Evolutionary conservation across 2,329 filamentous ascomycete species (phyloP), one percentile per base, ranked within the genome.

Genomic region (Penicillium polonicum): DNA sequence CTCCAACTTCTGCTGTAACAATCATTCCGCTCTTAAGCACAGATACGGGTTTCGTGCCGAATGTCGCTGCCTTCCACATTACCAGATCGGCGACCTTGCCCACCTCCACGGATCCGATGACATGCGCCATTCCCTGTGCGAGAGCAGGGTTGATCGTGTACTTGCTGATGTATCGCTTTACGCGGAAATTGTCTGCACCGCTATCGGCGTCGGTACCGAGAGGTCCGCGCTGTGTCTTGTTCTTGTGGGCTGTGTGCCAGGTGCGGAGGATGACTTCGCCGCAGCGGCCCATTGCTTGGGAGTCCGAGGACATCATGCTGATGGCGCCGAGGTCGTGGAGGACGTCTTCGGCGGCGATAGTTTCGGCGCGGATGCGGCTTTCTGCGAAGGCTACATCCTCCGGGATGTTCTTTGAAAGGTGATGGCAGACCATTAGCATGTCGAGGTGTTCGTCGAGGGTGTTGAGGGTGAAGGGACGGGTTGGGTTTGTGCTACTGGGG

Each of bases 381-480:
- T 97, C 93, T 48, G 93, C 93, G 70, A 97, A 97, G 1, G 92
- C 92, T 15, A 97, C 89, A 72, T 97, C 93, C 78, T 97, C 93
- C 57, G 92, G 91, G 59, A 97, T 97, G 75, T 96, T 88, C 75
- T 90, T 91, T 52, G 88, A 92, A 10, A 97, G 80, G 71, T 97
- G 93, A 75, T 97, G 93, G 80, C 93, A 97, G 38, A 96, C 91
- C 93, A 97, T 97, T 46, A 97, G 80, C 93, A 97, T 97, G 78
- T 97, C 93, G 15, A 97, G 84, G 76, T 97, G 93, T 76, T 97
- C 93, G 70, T 97, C 93, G 0, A 97, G 83, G 0, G 93, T 97
- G 79, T 97, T 97, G 64, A 83, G 82, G 2, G 93, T 97, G 75
- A 87, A 97, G 0, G 93, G 93, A 2, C 92, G 83, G 1, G 93